These are phyloP conservation scores for Nakaseomyces sp. DNA, from an alignment of 1,139 yeast species.

Conservation along the genomic window DNA sequence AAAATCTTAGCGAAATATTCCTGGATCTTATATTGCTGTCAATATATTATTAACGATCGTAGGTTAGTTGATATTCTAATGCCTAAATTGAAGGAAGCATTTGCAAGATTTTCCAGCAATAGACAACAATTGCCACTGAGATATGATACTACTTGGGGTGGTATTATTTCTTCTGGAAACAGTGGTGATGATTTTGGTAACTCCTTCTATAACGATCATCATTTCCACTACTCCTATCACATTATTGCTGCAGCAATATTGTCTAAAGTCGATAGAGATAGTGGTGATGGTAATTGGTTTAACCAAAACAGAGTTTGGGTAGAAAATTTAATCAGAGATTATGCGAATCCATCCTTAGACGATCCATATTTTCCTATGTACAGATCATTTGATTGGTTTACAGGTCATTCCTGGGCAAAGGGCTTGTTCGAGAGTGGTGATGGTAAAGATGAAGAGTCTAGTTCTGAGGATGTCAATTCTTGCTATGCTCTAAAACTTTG, in stretches of 20 bases:
- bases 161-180: conserved; percentile 58
- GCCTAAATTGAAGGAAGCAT: conserved; percentile 48
- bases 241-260: conserved; percentile 64
- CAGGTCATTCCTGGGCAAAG: conserved; percentile 77
- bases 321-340: conserved; percentile 55
- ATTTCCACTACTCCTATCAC: conserved; percentile 74
- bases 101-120: conserved; percentile 51
- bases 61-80: conserved; percentile 40
- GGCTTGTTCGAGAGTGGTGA: conserved; percentile 68
- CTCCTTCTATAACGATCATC: conserved; percentile 71
- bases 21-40: conserved; percentile 54
- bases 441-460: conserved; percentile 72
- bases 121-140: conserved; percentile 47
- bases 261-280: conserved; percentile 43
- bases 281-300: conserved; percentile 45
- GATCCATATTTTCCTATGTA: conserved; percentile 63
- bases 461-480: conserved; percentile 69
- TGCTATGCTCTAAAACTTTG: conserved; percentile 64
- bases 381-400: conserved; percentile 69
- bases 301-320: conserved; percentile 46
- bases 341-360: conserved; percentile 52
- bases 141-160: conserved; percentile 65
- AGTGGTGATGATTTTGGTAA: conserved; percentile 60
- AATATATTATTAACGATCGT: conserved; percentile 45
- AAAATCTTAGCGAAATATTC: conserved; percentile 69